Percentiles rank a stretch among this genome's conserved stretches.
phyloP scores from a whole-genome alignment of 192 early-diverging fungal genomes.

The Gorgonomyces haynaldii region DNA sequence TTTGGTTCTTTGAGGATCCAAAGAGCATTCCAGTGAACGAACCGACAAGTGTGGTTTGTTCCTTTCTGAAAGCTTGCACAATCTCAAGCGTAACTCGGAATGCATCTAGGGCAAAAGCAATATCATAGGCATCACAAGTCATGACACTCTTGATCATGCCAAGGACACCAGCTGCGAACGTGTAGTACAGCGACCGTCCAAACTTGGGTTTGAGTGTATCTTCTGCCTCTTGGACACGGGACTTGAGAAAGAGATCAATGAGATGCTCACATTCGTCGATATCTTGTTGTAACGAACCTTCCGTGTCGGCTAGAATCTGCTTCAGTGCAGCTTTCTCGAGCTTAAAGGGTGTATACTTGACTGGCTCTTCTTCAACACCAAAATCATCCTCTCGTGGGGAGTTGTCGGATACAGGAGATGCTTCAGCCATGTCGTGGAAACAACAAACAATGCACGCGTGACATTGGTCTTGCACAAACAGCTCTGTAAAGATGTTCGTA shows the following conservation, averaged over 20 bases:
- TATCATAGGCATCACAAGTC: constrained; percentile 65
- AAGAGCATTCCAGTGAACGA: constrained; percentile 31
- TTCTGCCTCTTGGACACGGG: constrained; percentile 59
- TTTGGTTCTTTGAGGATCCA: constrained; percentile 32
- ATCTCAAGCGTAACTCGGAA: constrained; percentile 53
- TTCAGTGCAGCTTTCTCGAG: constrained; percentile 11
- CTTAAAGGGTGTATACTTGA: not conserved
- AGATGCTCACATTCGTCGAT: constrained; percentile 42
- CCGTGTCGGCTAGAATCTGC: constrained; percentile 5
- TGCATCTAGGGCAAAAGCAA: constrained; percentile 49
- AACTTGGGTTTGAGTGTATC: constrained; percentile 32
- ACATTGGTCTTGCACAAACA: too few relatives aligned
- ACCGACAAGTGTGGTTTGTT: constrained; percentile 11
- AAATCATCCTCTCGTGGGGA: constrained; percentile 7
- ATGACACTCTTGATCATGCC: constrained; percentile 56
- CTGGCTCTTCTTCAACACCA: not conserved
- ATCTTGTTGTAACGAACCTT: constrained; percentile 29
- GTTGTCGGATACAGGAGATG: too few relatives aligned
- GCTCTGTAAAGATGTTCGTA: too few relatives aligned
- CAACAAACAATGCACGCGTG: too few relatives aligned
- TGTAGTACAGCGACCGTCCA: constrained; percentile 56
- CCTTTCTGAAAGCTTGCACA: constrained; percentile 50
- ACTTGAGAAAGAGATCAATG: constrained; percentile 68
- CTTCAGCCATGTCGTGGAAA: too few relatives aligned
- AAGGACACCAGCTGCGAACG: constrained; percentile 60